These are phyloP conservation scores for Collariella sp. DNA, from an alignment of 495 filamentous ascomycete species.

Conservation along the genomic window DNA sequence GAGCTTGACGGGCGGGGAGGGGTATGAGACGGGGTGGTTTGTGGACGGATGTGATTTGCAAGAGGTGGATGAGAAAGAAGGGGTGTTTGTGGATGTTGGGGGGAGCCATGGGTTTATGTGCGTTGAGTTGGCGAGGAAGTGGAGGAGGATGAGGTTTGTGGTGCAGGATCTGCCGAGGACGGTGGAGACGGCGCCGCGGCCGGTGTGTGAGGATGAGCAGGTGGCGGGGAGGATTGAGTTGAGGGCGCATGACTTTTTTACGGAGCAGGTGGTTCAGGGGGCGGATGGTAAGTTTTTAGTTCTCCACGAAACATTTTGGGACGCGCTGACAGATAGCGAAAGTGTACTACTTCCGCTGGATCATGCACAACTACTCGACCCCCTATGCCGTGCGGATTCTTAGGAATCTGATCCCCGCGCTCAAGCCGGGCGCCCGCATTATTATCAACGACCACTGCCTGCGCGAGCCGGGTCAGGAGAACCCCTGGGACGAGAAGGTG, in stretches of 20 bases:
- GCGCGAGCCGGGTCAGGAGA: constrained; percentile 34
- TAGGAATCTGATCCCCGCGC: constrained; percentile 42
- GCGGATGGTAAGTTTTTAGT: constrained; percentile 34
- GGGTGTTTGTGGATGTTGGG: constrained; percentile 48
- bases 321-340: neutral
- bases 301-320: neutral
- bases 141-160: constrained; percentile 43
- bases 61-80: constrained; percentile 31
- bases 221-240: constrained; percentile 37
- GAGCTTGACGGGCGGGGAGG: constrained; percentile 40
- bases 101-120: constrained; percentile 48
- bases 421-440: constrained; percentile 46
- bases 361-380: constrained; percentile 52
- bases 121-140: constrained; percentile 39
- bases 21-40: constrained; percentile 41
- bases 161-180: constrained; percentile 49
- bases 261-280: constrained; percentile 42
- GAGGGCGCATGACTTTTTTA: constrained; percentile 47
- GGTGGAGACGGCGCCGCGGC: constrained; percentile 35
- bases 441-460: constrained; percentile 48
- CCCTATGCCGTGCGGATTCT: constrained; percentile 50
- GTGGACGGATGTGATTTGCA: constrained; percentile 38
- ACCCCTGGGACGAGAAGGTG: constrained; percentile 41
- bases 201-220: constrained; percentile 31
- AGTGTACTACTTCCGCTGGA: constrained; percentile 51